These are phyloP conservation scores for Fraxinus angustifolia DNA, from an alignment of 305 asterid genomes.

Conservation along the genomic window DNA sequence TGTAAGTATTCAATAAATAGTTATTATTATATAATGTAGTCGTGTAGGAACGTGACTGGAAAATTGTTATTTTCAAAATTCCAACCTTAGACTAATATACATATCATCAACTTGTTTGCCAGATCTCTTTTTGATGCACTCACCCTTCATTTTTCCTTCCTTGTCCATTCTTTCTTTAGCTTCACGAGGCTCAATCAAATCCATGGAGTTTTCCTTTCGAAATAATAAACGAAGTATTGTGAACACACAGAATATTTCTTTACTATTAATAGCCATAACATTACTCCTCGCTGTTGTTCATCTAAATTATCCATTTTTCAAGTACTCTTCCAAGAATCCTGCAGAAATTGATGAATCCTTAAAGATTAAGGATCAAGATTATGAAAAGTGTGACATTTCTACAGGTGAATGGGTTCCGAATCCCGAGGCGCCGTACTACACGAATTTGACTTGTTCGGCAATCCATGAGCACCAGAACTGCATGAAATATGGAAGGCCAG, in stretches of 20 bases:
- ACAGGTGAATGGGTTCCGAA: slow-evolving; percentile 35
- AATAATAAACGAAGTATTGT: slow-evolving; percentile 12
- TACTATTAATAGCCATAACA: not conserved
- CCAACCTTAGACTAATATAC: not conserved
- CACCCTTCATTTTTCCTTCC: not conserved
- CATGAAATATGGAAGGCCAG: slow-evolving; percentile 56
- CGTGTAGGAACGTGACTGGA: not conserved
- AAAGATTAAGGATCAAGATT: not conserved
- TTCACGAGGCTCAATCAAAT: slow-evolving; percentile 3
- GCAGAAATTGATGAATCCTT: slow-evolving; percentile 1
- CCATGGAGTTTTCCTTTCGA: slow-evolving; percentile 40
- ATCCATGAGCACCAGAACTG: slow-evolving; percentile 57
- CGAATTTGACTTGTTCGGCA: slow-evolving; percentile 37
- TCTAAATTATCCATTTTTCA: slow-evolving; percentile 21
- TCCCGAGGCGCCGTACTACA: slow-evolving; percentile 42
- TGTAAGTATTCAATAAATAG: not conserved
- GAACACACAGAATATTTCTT: not conserved
- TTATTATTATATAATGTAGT: not conserved
- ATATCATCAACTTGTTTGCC: slow-evolving; percentile 3
- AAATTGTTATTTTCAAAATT: not conserved
- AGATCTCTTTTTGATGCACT: not conserved
- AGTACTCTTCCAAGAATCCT: slow-evolving; percentile 14
- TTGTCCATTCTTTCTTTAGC: slow-evolving; percentile 4
- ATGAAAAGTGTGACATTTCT: slow-evolving; percentile 23
- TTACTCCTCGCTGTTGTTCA: slow-evolving; percentile 20